These are phyloP conservation scores for Dactylellina parvicollis DNA, from an alignment of 2,329 filamentous ascomycete genomes.

Conservation along the genomic window DNA sequence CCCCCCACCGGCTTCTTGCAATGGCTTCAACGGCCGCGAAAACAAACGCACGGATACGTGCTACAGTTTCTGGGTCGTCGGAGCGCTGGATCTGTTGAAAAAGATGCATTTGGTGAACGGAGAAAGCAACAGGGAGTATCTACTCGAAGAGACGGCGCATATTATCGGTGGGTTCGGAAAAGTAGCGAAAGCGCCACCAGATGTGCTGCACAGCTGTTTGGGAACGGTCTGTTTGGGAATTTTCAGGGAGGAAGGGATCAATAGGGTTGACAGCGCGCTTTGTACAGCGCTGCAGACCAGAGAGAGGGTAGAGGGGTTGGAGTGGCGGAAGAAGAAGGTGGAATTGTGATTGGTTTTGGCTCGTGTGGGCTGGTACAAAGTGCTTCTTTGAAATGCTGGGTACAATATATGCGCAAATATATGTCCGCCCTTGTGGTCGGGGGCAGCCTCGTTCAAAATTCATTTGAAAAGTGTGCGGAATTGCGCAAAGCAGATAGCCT, in stretches of 20 bases:
- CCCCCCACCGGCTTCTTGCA: conserved; percentile 10
- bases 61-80: conserved; percentile 91
- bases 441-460: no score
- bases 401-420: no score
- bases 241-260: conserved; percentile 75
- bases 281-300: conserved; percentile 75
- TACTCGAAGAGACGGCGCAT: conserved; percentile 88
- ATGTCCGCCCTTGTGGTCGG: no score
- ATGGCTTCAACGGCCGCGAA: conserved; percentile 84
- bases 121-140: conserved; percentile 74
- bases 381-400: no score
- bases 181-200: conserved; percentile 64
- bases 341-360: neutral
- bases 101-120: conserved; percentile 69
- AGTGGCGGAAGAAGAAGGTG: conserved; percentile 55
- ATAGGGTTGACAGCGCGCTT: conserved; percentile 76
- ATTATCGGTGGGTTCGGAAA: conserved; percentile 85
- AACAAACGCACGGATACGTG: conserved; percentile 96
- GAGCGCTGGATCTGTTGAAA: conserved; percentile 67
- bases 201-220: conserved; percentile 88
- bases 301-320: conserved; percentile 64
- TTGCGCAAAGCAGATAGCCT: no score
- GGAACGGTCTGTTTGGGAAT: conserved; percentile 82
- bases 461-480: no score
- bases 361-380: no score